Percentiles rank a stretch among this genome's conserved stretches.
These are phyloP conservation scores for Paecilomyces niveus DNA, from an alignment of 2,329 filamentous ascomycete species.

Conservation along the genomic window DNA sequence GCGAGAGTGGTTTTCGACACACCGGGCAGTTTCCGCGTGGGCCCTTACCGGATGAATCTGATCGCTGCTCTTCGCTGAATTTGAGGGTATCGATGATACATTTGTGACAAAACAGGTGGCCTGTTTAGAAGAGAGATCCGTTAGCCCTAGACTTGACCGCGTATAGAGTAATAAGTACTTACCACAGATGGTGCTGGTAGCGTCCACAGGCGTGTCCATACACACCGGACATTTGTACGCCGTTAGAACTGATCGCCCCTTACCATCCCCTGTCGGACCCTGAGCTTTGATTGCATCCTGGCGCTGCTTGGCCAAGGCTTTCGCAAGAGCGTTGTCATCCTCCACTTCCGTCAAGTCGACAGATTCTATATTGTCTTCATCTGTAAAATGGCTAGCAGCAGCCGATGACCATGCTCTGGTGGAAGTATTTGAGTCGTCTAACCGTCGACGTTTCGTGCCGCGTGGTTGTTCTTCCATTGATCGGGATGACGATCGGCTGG, in stretches of 20 bases:
- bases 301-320: constrained; percentile 46
- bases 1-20: constrained; percentile 35
- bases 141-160: neutral
- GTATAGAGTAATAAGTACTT: constrained; percentile 16
- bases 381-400: constrained; percentile 1
- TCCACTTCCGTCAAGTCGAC: constrained; percentile 45
- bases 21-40: constrained; percentile 37
- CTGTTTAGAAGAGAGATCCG: constrained; percentile 24
- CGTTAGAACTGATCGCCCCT: constrained; percentile 33
- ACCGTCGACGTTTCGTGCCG: constrained; percentile 9
- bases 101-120: constrained; percentile 58
- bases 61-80: constrained; percentile 45
- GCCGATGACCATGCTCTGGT: constrained; percentile 8
- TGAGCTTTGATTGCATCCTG: constrained; percentile 46
- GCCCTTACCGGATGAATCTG: constrained; percentile 22
- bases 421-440: constrained; percentile 3
- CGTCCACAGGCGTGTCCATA: constrained; percentile 54
- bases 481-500: neutral
- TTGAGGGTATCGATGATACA: constrained; percentile 56
- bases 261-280: constrained; percentile 20
- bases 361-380: constrained; percentile 32
- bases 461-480: constrained; percentile 4
- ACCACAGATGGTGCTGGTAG: constrained; percentile 56
- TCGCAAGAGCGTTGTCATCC: constrained; percentile 33
- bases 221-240: constrained; percentile 56